phyloP scores from a whole-genome alignment of 345 rosid genomes.

The Hibiscus tridactylites region DNA sequence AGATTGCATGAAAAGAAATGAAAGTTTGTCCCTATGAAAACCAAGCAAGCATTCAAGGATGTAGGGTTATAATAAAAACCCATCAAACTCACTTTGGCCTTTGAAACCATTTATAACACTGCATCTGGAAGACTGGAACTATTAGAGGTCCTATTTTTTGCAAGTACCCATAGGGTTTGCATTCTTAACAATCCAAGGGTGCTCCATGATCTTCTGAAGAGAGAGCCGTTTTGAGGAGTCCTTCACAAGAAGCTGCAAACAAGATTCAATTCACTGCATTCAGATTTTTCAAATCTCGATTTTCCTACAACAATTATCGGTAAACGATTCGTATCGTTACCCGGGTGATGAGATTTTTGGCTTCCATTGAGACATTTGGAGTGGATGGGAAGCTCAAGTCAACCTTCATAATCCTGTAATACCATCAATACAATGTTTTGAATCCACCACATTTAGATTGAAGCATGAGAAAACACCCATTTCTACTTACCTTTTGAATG shows the following conservation, averaged over 20 bases:
- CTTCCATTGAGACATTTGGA: slow-evolving; percentile 60
- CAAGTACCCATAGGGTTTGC: slow-evolving; percentile 64
- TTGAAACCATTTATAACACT: background rate
- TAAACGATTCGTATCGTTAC: slow-evolving; percentile 22
- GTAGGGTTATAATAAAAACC: no score
- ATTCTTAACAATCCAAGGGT: slow-evolving; percentile 83
- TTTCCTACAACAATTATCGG: background rate
- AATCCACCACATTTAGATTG: background rate
- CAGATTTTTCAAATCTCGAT: background rate
- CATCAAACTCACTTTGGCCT: no score
- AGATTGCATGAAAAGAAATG: no score
- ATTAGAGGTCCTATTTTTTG: slow-evolving; percentile 1
- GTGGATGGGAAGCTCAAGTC: slow-evolving; percentile 70
- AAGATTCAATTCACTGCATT: background rate
- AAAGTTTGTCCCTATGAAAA: no score
- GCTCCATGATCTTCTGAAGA: slow-evolving; percentile 70
- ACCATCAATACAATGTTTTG: background rate
- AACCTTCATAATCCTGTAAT: slow-evolving; percentile 66
- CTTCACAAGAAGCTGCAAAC: slow-evolving; percentile 74
- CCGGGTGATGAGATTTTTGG: slow-evolving; percentile 55
- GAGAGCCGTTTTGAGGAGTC: slow-evolving; percentile 82
- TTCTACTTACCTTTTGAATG: slow-evolving; percentile 60
- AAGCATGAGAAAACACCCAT: background rate
- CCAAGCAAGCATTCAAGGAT: no score
- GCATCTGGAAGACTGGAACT: background rate